A percentile compares a stretch with the other conserved stretches of the same genome.
phyloP scores from a whole-genome alignment of 2,329 filamentous ascomycete genomes.

The Xylaria sp. region DNA sequence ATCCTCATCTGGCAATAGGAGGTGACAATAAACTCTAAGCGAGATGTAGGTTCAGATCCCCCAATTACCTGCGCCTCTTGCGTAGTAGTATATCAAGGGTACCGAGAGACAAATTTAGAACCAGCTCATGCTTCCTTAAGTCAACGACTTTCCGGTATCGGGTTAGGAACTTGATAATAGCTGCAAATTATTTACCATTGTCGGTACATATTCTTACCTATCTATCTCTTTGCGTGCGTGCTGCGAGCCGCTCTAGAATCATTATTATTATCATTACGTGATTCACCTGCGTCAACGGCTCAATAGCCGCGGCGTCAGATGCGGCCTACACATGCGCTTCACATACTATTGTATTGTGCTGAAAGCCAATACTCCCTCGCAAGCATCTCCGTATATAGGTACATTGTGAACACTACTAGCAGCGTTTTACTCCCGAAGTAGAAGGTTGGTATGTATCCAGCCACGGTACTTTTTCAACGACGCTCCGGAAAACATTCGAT shows the following conservation, averaged over 20 bases:
- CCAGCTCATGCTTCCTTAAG: neutral
- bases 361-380: conserved; percentile 14
- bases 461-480: neutral
- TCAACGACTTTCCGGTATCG: conserved; percentile 10
- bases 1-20: conserved; percentile 29
- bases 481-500: neutral
- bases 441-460: neutral
- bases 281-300: conserved; percentile 5
- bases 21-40: conserved; percentile 31
- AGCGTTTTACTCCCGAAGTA: neutral
- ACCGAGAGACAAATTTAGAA: conserved; percentile 24
- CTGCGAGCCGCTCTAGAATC: neutral
- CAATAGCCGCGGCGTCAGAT: neutral
- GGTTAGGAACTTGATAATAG: neutral
- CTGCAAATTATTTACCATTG: neutral
- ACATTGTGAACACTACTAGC: neutral
- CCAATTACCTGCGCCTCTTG: conserved; percentile 5
- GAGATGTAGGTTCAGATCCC: conserved; percentile 29
- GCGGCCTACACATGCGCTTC: neutral
- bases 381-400: conserved; percentile 13
- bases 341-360: neutral
- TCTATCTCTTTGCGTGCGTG: neutral
- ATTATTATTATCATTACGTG: conserved; percentile 17
- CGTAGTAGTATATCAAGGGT: conserved; percentile 4
- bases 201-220: neutral